phyloP scores from a whole-genome alignment of 129 eudicot genomes.

The Escallonia rubra region DNA sequence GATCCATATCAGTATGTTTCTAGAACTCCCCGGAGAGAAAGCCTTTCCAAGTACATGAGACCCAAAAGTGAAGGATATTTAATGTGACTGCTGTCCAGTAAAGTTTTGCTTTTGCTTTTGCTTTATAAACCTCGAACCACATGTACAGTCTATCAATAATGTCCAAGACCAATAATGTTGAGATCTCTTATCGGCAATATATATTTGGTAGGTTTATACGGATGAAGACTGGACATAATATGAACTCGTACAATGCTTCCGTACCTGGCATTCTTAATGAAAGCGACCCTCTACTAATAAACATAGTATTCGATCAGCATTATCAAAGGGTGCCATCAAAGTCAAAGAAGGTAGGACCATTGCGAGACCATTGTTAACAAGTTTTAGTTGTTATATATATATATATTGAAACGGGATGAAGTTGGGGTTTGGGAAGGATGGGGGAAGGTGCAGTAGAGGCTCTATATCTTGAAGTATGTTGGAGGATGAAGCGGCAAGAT shows the following conservation, averaged over 20 bases:
- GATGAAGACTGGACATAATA: not conserved
- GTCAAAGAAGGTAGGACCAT: not conserved
- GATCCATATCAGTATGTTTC: too few relatives aligned
- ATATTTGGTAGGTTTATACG: not conserved
- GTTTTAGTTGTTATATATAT: not conserved
- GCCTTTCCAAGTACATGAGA: too few relatives aligned
- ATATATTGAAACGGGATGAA: not conserved
- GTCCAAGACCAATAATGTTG: not conserved
- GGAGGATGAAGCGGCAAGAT: slow-evolving; percentile 5
- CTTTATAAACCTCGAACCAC: too few relatives aligned
- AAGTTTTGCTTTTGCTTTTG: too few relatives aligned
- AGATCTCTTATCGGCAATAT: not conserved
- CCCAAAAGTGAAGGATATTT: too few relatives aligned
- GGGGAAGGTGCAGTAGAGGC: not conserved
- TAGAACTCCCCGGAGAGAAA: too few relatives aligned
- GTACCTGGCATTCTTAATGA: slow-evolving; percentile 1
- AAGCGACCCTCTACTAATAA: not conserved
- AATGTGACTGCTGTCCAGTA: too few relatives aligned
- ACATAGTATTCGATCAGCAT: not conserved
- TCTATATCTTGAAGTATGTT: slow-evolving; percentile 4
- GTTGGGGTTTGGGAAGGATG: not conserved
- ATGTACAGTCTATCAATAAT: not conserved
- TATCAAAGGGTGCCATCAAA: not conserved
- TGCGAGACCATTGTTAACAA: not conserved
- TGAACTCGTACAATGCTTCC: slow-evolving; percentile 12